These are phyloP conservation scores for Fusarium sp. DNA, from an alignment of 2,329 filamentous ascomycete genomes.

Conservation along the genomic window DNA sequence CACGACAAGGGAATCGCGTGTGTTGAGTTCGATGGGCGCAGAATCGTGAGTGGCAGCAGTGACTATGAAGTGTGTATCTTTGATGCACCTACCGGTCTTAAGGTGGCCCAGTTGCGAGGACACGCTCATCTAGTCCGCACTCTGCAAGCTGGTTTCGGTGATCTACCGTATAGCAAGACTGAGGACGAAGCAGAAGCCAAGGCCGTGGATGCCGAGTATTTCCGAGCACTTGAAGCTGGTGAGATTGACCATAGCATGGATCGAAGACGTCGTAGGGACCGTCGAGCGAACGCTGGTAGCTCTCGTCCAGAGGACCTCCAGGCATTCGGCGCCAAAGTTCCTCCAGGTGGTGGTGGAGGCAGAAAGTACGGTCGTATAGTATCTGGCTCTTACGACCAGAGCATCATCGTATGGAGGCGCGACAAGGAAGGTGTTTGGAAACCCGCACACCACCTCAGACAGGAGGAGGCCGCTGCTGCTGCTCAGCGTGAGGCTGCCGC, in stretches of 20 bases:
- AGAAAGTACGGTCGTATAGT: slow-evolving; percentile 94
- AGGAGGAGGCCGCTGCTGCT: slow-evolving; percentile 77
- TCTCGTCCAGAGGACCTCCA: slow-evolving; percentile 81
- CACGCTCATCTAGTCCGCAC: slow-evolving; percentile 91
- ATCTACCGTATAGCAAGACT: slow-evolving; percentile 83
- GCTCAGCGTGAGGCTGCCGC: slow-evolving; percentile 57
- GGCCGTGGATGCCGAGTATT: slow-evolving; percentile 81
- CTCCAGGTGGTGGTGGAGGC: slow-evolving; percentile 91
- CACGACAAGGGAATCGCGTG: slow-evolving; percentile 97
- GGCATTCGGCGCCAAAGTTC: slow-evolving; percentile 87
- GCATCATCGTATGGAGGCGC: slow-evolving; percentile 93
- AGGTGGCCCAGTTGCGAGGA: slow-evolving; percentile 88
- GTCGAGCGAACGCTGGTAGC: slow-evolving; percentile 78
- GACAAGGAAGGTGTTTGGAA: slow-evolving; percentile 90
- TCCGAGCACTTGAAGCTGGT: slow-evolving; percentile 70
- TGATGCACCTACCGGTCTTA: slow-evolving; percentile 86
- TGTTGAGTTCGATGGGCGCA: slow-evolving; percentile 93
- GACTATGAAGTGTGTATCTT: slow-evolving; percentile 98
- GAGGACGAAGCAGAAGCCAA: slow-evolving; percentile 82
- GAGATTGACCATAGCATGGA: slow-evolving; percentile 58
- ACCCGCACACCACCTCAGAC: slow-evolving; percentile 80
- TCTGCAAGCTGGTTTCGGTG: slow-evolving; percentile 94
- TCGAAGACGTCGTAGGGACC: slow-evolving; percentile 55
- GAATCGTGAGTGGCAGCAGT: slow-evolving; percentile 96
- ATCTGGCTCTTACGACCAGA: slow-evolving; percentile 96